Percentiles rank a stretch among this genome's conserved stretches.
Evolutionary conservation across 768 basidiomycete genomes (phyloP).

Genomic region (Leccinum incarnatum): DNA sequence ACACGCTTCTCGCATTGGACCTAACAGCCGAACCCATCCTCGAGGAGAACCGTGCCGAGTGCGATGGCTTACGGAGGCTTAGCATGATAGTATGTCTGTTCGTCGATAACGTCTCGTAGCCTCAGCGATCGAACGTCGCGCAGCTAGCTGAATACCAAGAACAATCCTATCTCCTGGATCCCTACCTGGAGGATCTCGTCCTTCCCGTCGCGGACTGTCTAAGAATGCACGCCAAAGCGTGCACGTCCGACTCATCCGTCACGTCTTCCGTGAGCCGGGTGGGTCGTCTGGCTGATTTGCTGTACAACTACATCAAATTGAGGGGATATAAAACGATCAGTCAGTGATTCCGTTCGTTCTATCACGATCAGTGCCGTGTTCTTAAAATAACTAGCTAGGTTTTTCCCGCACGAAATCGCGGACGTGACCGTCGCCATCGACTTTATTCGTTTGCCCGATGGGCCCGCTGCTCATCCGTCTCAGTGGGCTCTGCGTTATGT

Average conservation of each 20-base stretch:
- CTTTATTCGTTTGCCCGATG: conserved; percentile 52
- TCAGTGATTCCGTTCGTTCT: conserved; percentile 40
- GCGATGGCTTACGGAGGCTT: conserved; percentile 41
- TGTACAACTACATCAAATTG: conserved; percentile 83
- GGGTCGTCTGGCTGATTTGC: conserved; percentile 52
- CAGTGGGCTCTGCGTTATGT: conserved; percentile 86
- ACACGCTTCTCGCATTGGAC: conserved; percentile 47
- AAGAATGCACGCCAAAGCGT: conserved; percentile 49
- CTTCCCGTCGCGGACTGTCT: conserved; percentile 67
- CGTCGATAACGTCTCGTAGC: conserved; percentile 1
- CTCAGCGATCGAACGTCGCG: conserved; percentile 2
- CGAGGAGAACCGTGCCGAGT: conserved; percentile 46
- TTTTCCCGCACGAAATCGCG: conserved; percentile 88
- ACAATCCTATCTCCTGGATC: conserved; percentile 89
- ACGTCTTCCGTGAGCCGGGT: conserved; percentile 40
- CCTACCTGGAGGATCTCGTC: conserved; percentile 77
- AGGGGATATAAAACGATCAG: conserved; percentile 91
- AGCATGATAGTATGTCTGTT: conserved; percentile 47
- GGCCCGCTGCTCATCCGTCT: conserved; percentile 37
- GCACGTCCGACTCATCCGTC: conserved; percentile 29
- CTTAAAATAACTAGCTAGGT: conserved; percentile 61
- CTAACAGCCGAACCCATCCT: conserved; percentile 41
- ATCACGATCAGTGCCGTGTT: conserved; percentile 6
- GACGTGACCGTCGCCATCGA: conserved; percentile 76
- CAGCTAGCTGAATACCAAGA: conserved; percentile 92